Base-by-base conservation (phyloP, 352 stramenopile species). In the Phytophthora tubulina region DNA sequence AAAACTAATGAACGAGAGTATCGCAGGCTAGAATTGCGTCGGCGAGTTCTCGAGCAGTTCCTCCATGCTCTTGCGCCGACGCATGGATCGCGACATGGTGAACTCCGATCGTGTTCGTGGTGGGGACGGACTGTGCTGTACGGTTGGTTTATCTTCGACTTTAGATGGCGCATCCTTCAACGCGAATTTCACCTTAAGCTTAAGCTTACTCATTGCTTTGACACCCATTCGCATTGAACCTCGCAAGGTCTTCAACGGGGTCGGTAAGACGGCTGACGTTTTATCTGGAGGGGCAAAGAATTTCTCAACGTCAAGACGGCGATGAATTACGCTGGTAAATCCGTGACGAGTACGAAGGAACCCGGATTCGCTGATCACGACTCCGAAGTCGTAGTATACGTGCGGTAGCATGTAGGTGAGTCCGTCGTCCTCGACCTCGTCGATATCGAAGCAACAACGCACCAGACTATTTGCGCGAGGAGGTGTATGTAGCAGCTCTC, bases 331-430 rank as follows among this genome's bases (percentile, higher is more conserved):
- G 36, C 76, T 89, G 42, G 66, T 63, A 57, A 93, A 93, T 1
- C 85, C 76, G 1, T 73, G 63, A 33, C 80, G 82, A 32, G 81
- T 86, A 31, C 76, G 81, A 63, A 92, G 76, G 49, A 78, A 76
- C 30, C 73, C 76, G 58, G 81, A 73, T 17, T 81, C 66, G 36
- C 49, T 82, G 3, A 85, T 54, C n/a, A 85, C 48, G 4, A 91
- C 56, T 1, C 85, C 85, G 51, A 85, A 88, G 21, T 88, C 76
- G 31, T 88, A 81, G 58, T 92, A 91, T n/a, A 86, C 62, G 3
- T 79, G 74, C 8, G 82, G 83, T 4, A 67, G 70, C 15, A 92
- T 72, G 63, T 86, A 91, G 2, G 75, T 63, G 32, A 85, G 61
- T 14, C 73, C 60, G 14, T 82, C 52, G 13, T 73, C 56, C 11